phyloP scores from a whole-genome alignment of 257 asterid genomes.

The Nicotiana paniculata region DNA sequence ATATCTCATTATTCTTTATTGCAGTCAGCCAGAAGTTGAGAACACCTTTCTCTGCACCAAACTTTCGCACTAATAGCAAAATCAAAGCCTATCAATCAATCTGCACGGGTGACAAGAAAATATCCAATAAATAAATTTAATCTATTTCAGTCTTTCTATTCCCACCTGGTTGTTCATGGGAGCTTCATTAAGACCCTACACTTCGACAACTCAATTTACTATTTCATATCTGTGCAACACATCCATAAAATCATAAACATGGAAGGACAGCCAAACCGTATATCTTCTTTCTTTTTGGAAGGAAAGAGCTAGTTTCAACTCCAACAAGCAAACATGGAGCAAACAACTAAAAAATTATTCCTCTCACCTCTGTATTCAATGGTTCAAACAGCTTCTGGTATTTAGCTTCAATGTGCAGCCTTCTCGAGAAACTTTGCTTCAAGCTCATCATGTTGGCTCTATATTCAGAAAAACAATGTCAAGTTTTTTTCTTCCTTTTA shows the following conservation, averaged over 20 bases:
- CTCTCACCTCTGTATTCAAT: conserved; percentile 40
- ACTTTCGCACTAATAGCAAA: background rate
- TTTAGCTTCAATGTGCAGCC: conserved; percentile 69
- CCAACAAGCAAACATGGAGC: background rate
- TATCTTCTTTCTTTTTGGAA: background rate
- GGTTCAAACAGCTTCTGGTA: conserved; percentile 68
- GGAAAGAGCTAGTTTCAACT: background rate
- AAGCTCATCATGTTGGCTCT: conserved; percentile 63
- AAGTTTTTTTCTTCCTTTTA: background rate
- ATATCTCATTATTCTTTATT: conserved; percentile 57
- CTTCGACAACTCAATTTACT: conserved; percentile 64
- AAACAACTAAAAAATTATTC: background rate
- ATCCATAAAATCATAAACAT: background rate
- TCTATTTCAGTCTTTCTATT: conserved; percentile 43
- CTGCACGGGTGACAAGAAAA: background rate
- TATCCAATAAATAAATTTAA: background rate
- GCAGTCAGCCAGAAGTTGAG: conserved; percentile 70
- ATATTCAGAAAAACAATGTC: conserved; percentile 15
- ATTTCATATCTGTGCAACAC: conserved; percentile 53
- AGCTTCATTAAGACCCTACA: conserved; percentile 48
- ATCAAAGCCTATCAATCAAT: background rate
- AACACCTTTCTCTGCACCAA: conserved; percentile 61
- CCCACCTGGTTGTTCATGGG: conserved; percentile 29
- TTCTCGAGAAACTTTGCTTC: conserved; percentile 64
- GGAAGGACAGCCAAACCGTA: background rate